Evolutionary conservation across 2,329 filamentous ascomycete species (phyloP).

Genomic region (Aspergillus hortae): DNA sequence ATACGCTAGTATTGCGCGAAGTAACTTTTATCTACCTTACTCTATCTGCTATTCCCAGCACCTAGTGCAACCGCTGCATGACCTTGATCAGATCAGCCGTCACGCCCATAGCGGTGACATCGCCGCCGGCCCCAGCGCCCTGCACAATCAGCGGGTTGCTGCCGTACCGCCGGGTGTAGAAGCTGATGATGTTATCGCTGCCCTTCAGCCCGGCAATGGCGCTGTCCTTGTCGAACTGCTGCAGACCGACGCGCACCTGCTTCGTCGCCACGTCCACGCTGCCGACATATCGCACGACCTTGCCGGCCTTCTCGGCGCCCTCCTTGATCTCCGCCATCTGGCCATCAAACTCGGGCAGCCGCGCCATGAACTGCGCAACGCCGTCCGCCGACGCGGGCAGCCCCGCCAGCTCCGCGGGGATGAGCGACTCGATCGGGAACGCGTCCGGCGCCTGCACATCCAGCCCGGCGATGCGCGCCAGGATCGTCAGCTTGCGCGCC

Average conservation of each 20-base stretch:
- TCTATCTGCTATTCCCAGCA: background rate
- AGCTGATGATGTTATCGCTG: slow-evolving; percentile 98
- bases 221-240: slow-evolving; percentile 82
- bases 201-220: slow-evolving; percentile 93
- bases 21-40: background rate
- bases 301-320: slow-evolving; percentile 80
- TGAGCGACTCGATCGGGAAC: slow-evolving; percentile 92
- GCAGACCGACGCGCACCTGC: slow-evolving; percentile 84
- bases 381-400: slow-evolving; percentile 53
- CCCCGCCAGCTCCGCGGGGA: slow-evolving; percentile 79
- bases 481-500: slow-evolving; percentile 92
- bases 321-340: slow-evolving; percentile 85
- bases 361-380: slow-evolving; percentile 80
- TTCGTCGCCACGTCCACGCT: slow-evolving; percentile 82
- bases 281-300: slow-evolving; percentile 91
- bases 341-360: slow-evolving; percentile 76
- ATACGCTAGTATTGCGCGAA: too few species aligned
- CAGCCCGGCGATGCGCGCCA: slow-evolving; percentile 80
- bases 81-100: slow-evolving; percentile 92
- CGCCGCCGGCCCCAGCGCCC: slow-evolving; percentile 87
- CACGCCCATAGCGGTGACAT: slow-evolving; percentile 97
- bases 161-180: slow-evolving; percentile 95
- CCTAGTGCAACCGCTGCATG: slow-evolving; percentile 63
- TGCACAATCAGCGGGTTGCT: slow-evolving; percentile 89
- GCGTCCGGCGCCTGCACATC: slow-evolving; percentile 77